Base-by-base conservation (phyloP, 108 stramenopile species). In the Nitzschia sp. region DNA sequence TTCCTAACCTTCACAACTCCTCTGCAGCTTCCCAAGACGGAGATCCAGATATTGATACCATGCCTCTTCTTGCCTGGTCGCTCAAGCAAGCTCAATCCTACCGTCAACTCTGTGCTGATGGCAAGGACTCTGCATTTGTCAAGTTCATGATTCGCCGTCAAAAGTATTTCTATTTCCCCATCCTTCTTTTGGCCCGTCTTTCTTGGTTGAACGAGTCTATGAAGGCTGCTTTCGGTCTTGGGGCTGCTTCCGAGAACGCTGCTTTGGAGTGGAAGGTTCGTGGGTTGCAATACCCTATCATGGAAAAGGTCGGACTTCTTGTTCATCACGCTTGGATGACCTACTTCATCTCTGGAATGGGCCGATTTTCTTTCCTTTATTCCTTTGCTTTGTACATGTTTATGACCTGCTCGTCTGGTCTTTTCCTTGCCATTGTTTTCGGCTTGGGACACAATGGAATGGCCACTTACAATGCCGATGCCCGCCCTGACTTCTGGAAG, bases 361-460 rank as follows among this genome's bases (percentile, higher is more conserved):
- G 94, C 65, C 74, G 84, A 24, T 93, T 86, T 71, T 82, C 83
- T 3, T 38, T 90, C 43, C 39, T 62, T 9, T 77, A 93, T 53
- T 80, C 86, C 0, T 15, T 90, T 34, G 78, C 72, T 51, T 73
- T 82, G 57, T 94, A 89, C 80, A 56, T 97, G 67, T 66, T 77
- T 8, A 80, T 85, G 41, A 93, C 95, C 50, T 84, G 82, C 69
- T 79, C 89, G 17, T 97, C 94, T 54, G 98, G 98, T 14, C 80
- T 98, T 39, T 83, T 97, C 64, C 78, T 99, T 25, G 98, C 97
- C 29, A 77, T 96, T n/a, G 97, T 97, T 61, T 99, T 99, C 72
- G 98, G 96, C 51, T 80, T 99, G 41, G 98, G 98, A 56, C 98
- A 99, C 96, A 99, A 99, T 75, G 98, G 98, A 63, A 99, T 99